Evolutionary conservation across 176 grass and related monocot species (phyloP).

Genomic region (Aegilops speltoides): DNA sequence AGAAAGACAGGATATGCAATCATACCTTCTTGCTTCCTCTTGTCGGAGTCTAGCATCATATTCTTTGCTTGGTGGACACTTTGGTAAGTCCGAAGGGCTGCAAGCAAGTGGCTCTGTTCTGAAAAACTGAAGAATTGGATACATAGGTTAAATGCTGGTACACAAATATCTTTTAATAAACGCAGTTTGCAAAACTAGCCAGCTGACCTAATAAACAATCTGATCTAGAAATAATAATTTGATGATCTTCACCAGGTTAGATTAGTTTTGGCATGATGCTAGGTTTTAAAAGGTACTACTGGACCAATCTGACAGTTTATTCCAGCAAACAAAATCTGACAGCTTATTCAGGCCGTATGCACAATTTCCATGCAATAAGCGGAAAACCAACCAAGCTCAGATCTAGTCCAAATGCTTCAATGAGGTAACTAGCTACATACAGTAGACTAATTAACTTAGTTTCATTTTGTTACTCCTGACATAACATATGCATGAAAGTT

Average conservation of each 20-base stretch:
- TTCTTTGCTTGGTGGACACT: conserved; percentile 85
- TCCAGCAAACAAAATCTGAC: background rate
- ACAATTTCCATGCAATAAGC: conserved; percentile 6
- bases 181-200: background rate
- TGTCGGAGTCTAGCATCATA: conserved; percentile 60
- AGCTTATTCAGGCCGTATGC: background rate
- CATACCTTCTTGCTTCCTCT: conserved; percentile 54
- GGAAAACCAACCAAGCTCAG: background rate
- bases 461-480: background rate
- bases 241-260: background rate
- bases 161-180: background rate
- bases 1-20: conserved; percentile 12
- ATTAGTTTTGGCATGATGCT: background rate
- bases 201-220: background rate
- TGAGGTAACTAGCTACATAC: background rate
- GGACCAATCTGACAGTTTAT: background rate
- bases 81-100: conserved; percentile 73
- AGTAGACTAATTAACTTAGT: background rate
- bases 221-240: background rate
- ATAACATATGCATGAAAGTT: background rate
- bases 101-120: conserved; percentile 57
- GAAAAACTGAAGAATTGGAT: conserved; percentile 68
- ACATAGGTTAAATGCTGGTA: background rate
- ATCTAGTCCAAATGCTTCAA: background rate
- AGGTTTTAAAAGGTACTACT: conserved; percentile 16